Evolutionary conservation across 73 alveolate species (phyloP).

Genomic region (Tetrahymena thermophila): DNA sequence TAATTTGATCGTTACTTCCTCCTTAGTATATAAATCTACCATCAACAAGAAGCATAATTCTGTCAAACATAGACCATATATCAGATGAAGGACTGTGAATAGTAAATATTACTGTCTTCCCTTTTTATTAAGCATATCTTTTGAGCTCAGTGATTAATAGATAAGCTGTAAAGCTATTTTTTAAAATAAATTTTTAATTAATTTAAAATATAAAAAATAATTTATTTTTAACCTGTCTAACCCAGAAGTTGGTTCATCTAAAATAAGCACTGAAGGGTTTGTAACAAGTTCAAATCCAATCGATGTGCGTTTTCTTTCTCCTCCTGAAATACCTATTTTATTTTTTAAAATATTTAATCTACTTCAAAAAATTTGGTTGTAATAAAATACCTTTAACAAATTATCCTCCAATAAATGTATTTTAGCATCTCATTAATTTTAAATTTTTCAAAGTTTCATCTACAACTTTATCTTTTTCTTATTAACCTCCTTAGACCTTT

Average conservation of each 20-base stretch:
- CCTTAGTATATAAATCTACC: constrained; percentile 52
- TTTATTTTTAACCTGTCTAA: neutral
- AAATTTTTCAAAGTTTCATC: constrained; percentile 7
- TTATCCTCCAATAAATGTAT: constrained; percentile 20
- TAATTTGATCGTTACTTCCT: neutral
- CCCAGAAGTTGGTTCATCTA: constrained; percentile 27
- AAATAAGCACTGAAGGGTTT: constrained; percentile 3
- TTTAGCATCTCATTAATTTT: constrained; percentile 21
- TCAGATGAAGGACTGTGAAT: constrained; percentile 60
- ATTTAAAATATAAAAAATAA: neutral
- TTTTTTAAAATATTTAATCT: too few relatives aligned
- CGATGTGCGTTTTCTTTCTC: constrained; percentile 40
- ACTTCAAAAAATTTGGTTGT: too few relatives aligned
- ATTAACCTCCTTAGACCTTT: neutral
- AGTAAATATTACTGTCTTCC: constrained; percentile 51
- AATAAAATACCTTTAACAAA: neutral
- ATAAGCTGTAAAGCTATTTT: neutral
- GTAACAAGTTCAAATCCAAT: constrained; percentile 32
- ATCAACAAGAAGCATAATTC: constrained; percentile 38
- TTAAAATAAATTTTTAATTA: neutral
- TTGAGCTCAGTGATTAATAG: neutral
- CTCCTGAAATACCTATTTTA: neutral
- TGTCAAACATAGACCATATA: constrained; percentile 48
- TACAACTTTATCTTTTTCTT: neutral
- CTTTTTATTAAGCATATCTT: constrained; percentile 2